Evolutionary conservation across 805 yeast species (phyloP), one percentile per base, ranked within the genome.

Genomic region (Candida rishiriensis): DNA sequence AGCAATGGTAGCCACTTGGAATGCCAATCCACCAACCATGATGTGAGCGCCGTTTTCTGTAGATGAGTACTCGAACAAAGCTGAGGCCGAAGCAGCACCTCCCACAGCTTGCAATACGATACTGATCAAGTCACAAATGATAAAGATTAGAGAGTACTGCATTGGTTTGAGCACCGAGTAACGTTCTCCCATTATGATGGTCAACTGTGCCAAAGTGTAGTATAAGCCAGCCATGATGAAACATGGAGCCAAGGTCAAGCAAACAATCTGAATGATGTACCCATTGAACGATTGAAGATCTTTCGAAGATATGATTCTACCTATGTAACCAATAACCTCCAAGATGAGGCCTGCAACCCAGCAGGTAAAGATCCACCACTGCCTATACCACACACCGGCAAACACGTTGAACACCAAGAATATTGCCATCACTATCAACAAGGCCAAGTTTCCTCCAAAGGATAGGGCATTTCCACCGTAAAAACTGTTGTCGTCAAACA

Each of bases 221-320:
- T 88, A 89, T 3, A 88, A 70, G 1, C 91, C 96, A 3, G 85
- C 96, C 86, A 86, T 84, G 37, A 85, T 69, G 60, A 88, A 84
- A 16, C 87, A 88, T 0, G 96, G 96, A 0, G 88, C 91, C 39
- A 88, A 63, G 0, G 91, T 86, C 44, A 88, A 65, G 54, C 82
- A 71, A 43, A 81, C 75, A 50, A 83, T 75, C 61, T 88, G 95
- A 54, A 81, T 64, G 36, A 84, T 56, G 56, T 72, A 88, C 28
- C 71, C 66, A 40, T 71, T 60, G 34, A 64, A 50, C 32, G 64
- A 55, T 13, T 42, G 36, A 40, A 59, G 46, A 50, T 75, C 57
- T 36, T 57, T 50, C 15, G 73, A 70, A 2, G 82, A 70, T 43
- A 75, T 51, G 1, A 73, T 57, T 42, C 96, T 66, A 3, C 81